Conservation (phyloP, 345 rosid species). For the Melaleuca quinquenervia region DNA sequence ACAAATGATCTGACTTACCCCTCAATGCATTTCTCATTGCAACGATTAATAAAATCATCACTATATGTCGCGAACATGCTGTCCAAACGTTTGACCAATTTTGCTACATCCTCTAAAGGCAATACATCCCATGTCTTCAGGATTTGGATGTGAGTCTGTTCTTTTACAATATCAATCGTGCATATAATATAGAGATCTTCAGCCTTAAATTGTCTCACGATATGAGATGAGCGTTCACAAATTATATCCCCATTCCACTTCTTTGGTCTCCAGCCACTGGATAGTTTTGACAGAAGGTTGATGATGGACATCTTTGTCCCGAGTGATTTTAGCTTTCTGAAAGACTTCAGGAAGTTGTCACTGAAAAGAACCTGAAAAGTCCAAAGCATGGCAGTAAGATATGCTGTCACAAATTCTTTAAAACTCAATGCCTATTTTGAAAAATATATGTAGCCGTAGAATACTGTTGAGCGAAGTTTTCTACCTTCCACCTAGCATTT, state of each 20-base stretch:
- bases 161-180: constrained; percentile 28
- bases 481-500: constrained; percentile 38
- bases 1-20: constrained; percentile 23
- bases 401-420: background rate
- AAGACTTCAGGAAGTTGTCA: constrained; percentile 33
- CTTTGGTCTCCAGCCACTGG: constrained; percentile 48
- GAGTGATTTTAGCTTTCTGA: constrained; percentile 21
- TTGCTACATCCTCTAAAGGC: constrained; percentile 20
- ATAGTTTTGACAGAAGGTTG: constrained; percentile 17
- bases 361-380: constrained; percentile 31
- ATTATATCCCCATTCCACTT: constrained; percentile 12
- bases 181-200: constrained; percentile 23
- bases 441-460: background rate
- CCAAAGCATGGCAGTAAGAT: background rate
- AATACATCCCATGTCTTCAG: constrained; percentile 52
- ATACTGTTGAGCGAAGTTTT: background rate
- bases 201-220: constrained; percentile 34
- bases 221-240: constrained; percentile 19
- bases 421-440: background rate
- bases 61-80: constrained; percentile 19
- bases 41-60: constrained; percentile 24
- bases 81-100: constrained; percentile 29
- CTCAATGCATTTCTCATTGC: constrained; percentile 30
- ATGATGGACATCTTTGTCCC: constrained; percentile 11
- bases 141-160: constrained; percentile 17